phyloP scores from a whole-genome alignment of 371 early-diverging fungal genomes.

The Nematocida sp. region DNA sequence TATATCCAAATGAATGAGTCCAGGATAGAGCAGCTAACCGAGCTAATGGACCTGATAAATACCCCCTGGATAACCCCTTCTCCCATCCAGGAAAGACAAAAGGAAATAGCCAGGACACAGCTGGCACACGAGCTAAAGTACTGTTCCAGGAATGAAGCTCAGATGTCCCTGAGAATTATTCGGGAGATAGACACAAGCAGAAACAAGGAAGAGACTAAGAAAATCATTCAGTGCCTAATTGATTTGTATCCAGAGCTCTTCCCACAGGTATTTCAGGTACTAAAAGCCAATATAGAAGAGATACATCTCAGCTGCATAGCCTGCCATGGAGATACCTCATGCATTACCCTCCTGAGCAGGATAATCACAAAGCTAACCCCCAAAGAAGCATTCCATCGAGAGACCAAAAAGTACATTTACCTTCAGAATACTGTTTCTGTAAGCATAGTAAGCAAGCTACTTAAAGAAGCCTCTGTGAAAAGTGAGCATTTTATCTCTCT shows the following conservation, averaged over 20 bases:
- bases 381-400: neutral
- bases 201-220: neutral
- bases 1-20: neutral
- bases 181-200: neutral
- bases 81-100: neutral
- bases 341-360: neutral
- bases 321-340: neutral
- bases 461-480: neutral
- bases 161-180: neutral
- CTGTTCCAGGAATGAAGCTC: slow-evolving; percentile 1
- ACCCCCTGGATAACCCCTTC: neutral
- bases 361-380: neutral
- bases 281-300: neutral
- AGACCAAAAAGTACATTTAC: neutral
- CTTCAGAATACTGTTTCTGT: neutral
- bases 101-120: neutral
- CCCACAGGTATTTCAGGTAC: neutral
- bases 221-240: neutral
- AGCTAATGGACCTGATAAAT: neutral
- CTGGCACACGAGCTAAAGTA: slow-evolving; percentile 14
- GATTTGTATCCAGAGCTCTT: neutral
- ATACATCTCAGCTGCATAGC: neutral
- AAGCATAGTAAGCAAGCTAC: neutral
- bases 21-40: neutral
- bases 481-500: neutral